Conservation (phyloP, 1,139 yeast species). For the Blastobotrys illinoisensis region DNA sequence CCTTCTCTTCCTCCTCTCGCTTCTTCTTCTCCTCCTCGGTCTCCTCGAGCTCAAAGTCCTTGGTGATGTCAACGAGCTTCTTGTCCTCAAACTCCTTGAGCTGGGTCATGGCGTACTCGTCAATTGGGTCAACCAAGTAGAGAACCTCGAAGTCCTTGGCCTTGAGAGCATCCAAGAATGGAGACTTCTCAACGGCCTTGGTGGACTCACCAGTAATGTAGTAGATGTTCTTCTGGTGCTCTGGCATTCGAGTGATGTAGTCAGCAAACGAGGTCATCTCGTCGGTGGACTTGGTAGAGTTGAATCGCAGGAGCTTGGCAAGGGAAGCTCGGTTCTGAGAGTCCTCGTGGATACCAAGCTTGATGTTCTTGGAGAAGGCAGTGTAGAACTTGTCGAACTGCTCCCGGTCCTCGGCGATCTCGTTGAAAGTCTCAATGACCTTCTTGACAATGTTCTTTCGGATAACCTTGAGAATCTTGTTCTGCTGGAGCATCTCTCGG, state of each 20-base stretch:
- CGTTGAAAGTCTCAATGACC: constrained; percentile 96
- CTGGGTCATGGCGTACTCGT: constrained; percentile 99
- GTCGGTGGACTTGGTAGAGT: constrained; percentile 93
- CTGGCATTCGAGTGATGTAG: constrained; percentile 99
- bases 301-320: constrained; percentile 93
- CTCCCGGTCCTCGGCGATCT: constrained; percentile 98
- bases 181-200: constrained; percentile 98
- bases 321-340: constrained; percentile 94
- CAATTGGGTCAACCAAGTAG: constrained; percentile 98
- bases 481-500: constrained; percentile 99
- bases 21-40: constrained; percentile 93
- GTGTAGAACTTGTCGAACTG: constrained; percentile 98
- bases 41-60: constrained; percentile 99
- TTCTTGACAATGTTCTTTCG: constrained; percentile 99
- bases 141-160: constrained; percentile 98
- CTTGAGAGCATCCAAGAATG: constrained; percentile 98
- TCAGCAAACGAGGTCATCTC: constrained; percentile 93
- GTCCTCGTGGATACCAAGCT: constrained; percentile 99
- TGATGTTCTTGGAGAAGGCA: constrained; percentile 97
- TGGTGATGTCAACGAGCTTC: constrained; percentile 97
- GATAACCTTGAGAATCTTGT: constrained; percentile 98
- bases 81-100: constrained; percentile 99
- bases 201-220: constrained; percentile 98
- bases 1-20: constrained; percentile 91
- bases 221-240: constrained; percentile 99